Evolutionary conservation across 257 asterid genomes (phyloP), one percentile per base, ranked within the genome.

Genomic region (Fraxinus cuspidata): DNA sequence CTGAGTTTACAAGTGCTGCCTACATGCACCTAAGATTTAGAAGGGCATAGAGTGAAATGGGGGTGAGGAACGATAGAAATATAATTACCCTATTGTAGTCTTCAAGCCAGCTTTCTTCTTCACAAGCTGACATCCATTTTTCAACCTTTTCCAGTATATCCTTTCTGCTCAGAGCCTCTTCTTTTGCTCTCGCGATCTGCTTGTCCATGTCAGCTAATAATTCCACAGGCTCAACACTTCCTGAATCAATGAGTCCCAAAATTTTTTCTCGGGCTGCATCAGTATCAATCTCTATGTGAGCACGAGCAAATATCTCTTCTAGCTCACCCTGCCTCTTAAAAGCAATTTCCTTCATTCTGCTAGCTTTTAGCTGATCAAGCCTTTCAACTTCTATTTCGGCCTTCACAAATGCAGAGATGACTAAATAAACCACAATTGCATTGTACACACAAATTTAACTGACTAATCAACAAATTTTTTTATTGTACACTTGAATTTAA

Each of bases 41-140:
- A 64, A 42, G 21, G 37, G 11, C 2, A 53, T 12, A 75, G 16
- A 32, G 63, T 56, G 53, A 29, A 38, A 11, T 31, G 32, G 5
- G 60, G 27, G 35, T 15, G 63, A 56, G 72, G 15, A 60, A 56
- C 72, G 15, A 60, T 68, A 40, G 56, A n/a, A 12, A 84, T 21
- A 31, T 10, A 53, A 70, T 80, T 89, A 96, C 99, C 95, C 97
- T 88, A 71, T 85, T 96, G 86, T 96, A 93, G 84, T 96, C 99
- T 80, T 96, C 99, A 73, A 93, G 97, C 98, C 98, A 93, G 79
- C 94, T 91, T 90, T 93, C 98, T 84, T 93, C 98, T 84, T 96
- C 98, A 84, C 99, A 96, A 79, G 98, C 90, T 25, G 97, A 88
- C 98, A 93, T 91, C 98, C 97, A 93, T 77, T 91, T 93, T 84